phyloP scores from a whole-genome alignment of 2,329 filamentous ascomycete genomes.

The Polychaeton citri region DNA sequence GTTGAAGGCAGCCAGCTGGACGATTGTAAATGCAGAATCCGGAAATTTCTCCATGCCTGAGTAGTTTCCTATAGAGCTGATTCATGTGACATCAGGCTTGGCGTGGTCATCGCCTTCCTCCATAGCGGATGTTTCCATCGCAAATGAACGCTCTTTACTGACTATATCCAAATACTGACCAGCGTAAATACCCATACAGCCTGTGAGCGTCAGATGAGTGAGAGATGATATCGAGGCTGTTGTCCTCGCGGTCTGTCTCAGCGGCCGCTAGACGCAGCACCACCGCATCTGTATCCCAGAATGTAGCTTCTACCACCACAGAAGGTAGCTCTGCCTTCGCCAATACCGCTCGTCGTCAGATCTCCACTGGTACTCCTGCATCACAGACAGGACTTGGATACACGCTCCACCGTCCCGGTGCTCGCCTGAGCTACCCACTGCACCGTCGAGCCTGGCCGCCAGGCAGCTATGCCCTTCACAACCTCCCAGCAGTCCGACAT shows the following conservation, averaged over 20 bases:
- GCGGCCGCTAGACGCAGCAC: conserved; percentile 37
- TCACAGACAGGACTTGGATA: conserved; percentile 5
- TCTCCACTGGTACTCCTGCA: conserved; percentile 11
- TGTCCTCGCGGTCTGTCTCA: conserved; percentile 60
- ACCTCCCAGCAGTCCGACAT: conserved; percentile 50
- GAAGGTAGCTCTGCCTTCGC: conserved; percentile 8
- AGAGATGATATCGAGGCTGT: conserved; percentile 42
- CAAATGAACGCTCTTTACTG: too few species aligned
- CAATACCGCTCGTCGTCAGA: conserved; percentile 11
- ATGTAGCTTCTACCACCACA: conserved; percentile 12
- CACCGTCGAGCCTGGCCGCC: conserved; percentile 56
- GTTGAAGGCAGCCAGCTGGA: too few species aligned
- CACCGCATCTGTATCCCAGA: conserved; percentile 18
- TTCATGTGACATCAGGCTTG: too few species aligned
- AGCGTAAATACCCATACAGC: too few species aligned
- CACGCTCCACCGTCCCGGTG: neutral
- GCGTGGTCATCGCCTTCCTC: too few species aligned
- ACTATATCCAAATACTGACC: too few species aligned
- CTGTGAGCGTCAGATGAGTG: conserved; percentile 8
- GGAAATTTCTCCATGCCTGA: too few species aligned
- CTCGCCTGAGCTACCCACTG: conserved; percentile 16
- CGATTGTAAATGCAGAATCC: too few species aligned
- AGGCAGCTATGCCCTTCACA: conserved; percentile 69
- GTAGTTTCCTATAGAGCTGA: too few species aligned
- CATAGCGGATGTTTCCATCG: too few species aligned